Evolutionary conservation across 139 green algal species (phyloP), one percentile per base, ranked within the genome.

Genomic region (Zygnema circumcarinatum): DNA sequence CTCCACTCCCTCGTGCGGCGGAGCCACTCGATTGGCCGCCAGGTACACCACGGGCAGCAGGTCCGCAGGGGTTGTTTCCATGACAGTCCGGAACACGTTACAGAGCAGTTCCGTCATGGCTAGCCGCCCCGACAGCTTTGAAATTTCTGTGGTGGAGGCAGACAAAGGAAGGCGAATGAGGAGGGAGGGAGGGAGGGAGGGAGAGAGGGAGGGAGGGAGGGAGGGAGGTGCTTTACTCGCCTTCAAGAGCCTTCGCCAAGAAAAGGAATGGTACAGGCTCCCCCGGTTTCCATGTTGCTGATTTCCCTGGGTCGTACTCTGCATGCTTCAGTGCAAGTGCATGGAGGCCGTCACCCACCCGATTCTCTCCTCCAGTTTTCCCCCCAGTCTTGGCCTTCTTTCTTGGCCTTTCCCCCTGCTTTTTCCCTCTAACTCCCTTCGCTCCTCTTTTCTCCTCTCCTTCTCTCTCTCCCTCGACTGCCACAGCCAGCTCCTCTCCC

Each of bases 21-120:
- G 95, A 22, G 94, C 96, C 79, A 99, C 94, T 3, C 89, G 86
- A 92, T 98, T 98, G 52, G 92, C 94, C 86, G 94, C 96, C n/a
- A 99, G 91, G 93, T 98, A 99, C 11, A 98, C 93, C 20, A 93
- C 88, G 1, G 95, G 92, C 76, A 98, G 91, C 69, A 99, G 91
- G 92, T 98, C 96, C 3, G 82, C 84, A 1, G 96, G 94, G 0
- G 92, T 95, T 76, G 83, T 92, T 33, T 88, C 90, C 40, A 98
- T 92, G 40, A 99, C 94, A 25, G 93, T 92, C 0, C 96, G 87
- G 89, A 98, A 96, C 39, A 92, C 81, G 56, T 94, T 94, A 74
- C 88, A 94, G 87, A 98, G 86, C 31, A 94, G 84, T 67, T 86
- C 78, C 2, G 92, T 93, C 81, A 97, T 98, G 3, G 35, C 83